Percentiles rank a stretch among this genome's conserved stretches.
phyloP scores from a whole-genome alignment of 2,329 filamentous ascomycete species.

The Massarina eburnea region DNA sequence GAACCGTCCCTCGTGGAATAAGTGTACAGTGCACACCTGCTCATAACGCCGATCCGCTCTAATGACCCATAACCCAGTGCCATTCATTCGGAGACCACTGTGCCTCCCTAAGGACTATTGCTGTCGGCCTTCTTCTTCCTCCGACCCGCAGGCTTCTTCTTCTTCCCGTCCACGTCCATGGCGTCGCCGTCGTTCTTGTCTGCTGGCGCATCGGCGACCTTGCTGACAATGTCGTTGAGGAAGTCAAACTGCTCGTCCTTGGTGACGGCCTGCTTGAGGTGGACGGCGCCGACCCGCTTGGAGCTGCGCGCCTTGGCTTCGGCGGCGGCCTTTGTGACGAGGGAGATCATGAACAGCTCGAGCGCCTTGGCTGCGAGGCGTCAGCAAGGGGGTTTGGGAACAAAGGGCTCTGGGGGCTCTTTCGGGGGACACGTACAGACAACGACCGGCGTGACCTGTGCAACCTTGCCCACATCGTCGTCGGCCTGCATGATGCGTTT shows the following conservation, averaged over 20 bases:
- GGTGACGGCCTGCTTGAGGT: conserved; percentile 88
- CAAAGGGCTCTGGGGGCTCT: not conserved
- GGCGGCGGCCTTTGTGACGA: conserved; percentile 84
- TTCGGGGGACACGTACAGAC: conserved; percentile 60
- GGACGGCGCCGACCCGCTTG: conserved; percentile 84
- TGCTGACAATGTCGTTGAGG: conserved; percentile 82
- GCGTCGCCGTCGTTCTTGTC: conserved; percentile 51
- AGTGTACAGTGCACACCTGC: conserved; percentile 17
- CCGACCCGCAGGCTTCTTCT: conserved; percentile 44
- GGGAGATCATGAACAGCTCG: conserved; percentile 95
- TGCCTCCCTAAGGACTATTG: conserved; percentile 33
- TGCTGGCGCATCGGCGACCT: conserved; percentile 68
- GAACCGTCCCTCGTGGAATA: conserved; percentile 5
- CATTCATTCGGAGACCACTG: not conserved
- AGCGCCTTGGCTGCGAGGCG: conserved; percentile 73
- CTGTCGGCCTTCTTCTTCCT: conserved; percentile 44
- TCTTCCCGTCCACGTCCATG: conserved; percentile 46
- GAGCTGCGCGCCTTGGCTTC: conserved; percentile 81
- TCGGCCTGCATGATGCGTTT: conserved; percentile 99
- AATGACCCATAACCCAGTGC: conserved; percentile 1
- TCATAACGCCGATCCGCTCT: conserved; percentile 12
- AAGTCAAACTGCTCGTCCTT: conserved; percentile 95
- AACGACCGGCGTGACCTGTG: conserved; percentile 94
- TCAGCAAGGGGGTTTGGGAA: conserved; percentile 1
- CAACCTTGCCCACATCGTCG: conserved; percentile 97